Evolutionary conservation across 2,329 filamentous ascomycete species (phyloP).

Genomic region (Talaromyces sp.): DNA sequence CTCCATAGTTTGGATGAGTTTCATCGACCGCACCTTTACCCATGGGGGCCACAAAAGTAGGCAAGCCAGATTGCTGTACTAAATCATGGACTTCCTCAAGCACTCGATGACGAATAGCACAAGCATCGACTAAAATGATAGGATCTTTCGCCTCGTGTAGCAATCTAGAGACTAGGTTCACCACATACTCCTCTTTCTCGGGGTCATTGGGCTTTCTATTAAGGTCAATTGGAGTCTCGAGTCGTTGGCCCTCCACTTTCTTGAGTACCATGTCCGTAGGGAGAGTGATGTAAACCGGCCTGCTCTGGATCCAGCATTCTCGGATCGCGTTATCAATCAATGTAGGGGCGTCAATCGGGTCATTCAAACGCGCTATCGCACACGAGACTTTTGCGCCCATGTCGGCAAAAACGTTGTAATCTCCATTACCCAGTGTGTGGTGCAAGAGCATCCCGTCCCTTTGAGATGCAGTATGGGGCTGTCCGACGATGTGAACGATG

Average conservation of each 20-base stretch:
- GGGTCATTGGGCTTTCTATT: constrained; percentile 60
- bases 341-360: constrained; percentile 45
- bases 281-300: constrained; percentile 55
- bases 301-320: constrained; percentile 51
- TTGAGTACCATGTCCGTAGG: constrained; percentile 58
- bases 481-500: constrained; percentile 59
- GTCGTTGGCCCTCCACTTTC: constrained; percentile 67
- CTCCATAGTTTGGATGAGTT: constrained; percentile 66
- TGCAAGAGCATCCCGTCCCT: constrained; percentile 50
- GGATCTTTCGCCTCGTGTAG: constrained; percentile 68
- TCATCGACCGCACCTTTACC: constrained; percentile 79
- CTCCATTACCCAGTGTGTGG: constrained; percentile 64
- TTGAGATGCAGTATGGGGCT: constrained; percentile 46
- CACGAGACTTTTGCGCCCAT: constrained; percentile 51
- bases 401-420: constrained; percentile 50
- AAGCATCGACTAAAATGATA: constrained; percentile 74
- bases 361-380: constrained; percentile 47
- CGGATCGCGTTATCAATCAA: constrained; percentile 52
- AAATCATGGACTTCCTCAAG: constrained; percentile 67
- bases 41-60: constrained; percentile 80
- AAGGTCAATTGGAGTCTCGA: constrained; percentile 65
- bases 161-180: constrained; percentile 68
- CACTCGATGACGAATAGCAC: constrained; percentile 70
- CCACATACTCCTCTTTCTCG: constrained; percentile 71
- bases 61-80: constrained; percentile 66